These are phyloP conservation scores for Corymbia calophylla DNA, from an alignment of 441 rosid species.

Conservation along the genomic window DNA sequence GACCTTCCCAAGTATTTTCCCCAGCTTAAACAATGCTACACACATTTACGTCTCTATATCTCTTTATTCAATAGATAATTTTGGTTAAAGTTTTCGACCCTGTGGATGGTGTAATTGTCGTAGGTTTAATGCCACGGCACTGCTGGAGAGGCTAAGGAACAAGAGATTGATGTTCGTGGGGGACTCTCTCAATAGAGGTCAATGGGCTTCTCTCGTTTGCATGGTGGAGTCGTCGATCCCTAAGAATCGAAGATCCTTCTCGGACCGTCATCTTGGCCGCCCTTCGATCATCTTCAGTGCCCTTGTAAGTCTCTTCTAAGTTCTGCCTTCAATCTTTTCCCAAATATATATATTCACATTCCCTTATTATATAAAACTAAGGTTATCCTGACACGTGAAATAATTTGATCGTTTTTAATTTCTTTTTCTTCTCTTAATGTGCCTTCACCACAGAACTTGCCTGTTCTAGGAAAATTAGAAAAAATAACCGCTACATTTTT, in stretches of 20 bases:
- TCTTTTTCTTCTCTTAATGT: background rate
- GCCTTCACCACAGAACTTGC: background rate
- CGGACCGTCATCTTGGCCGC: background rate
- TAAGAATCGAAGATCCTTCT: background rate
- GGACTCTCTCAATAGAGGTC: background rate
- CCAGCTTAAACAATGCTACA: background rate
- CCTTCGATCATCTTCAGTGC: background rate
- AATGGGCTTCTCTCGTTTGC: background rate
- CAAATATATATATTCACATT: background rate
- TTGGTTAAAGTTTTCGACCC: background rate
- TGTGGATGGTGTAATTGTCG: background rate
- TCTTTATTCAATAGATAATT: background rate
- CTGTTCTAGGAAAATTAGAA: background rate
- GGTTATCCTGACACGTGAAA: background rate
- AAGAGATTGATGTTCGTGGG: background rate
- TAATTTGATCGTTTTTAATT: background rate
- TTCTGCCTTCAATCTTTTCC: background rate
- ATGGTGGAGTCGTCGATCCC: background rate
- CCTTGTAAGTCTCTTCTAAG: background rate
- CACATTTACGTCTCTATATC: background rate
- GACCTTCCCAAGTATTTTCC: background rate
- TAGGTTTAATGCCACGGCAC: background rate
- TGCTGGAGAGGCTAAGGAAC: background rate
- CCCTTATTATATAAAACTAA: background rate
- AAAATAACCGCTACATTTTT: background rate